phyloP scores from a whole-genome alignment of 2,329 filamentous ascomycete species.

The Talaromyces sp. region DNA sequence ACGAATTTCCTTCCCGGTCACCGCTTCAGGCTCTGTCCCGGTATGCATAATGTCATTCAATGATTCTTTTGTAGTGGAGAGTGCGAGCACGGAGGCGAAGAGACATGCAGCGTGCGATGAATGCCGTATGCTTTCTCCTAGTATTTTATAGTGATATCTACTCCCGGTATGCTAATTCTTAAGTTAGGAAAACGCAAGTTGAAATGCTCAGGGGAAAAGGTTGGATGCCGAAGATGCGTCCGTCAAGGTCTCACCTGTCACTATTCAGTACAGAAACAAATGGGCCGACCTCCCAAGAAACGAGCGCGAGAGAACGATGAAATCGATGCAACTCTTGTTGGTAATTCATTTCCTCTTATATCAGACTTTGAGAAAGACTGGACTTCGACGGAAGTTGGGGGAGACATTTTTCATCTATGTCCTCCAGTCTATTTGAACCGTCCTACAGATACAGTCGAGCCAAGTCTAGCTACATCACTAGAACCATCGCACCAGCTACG shows the following conservation, averaged over 20 bases:
- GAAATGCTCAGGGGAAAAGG: constrained; percentile 43
- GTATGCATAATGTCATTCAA: background rate
- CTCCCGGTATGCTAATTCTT: constrained; percentile 11
- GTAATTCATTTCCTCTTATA: constrained; percentile 15
- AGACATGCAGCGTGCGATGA: constrained; percentile 45
- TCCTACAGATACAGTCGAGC: constrained; percentile 7
- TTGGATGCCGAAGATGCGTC: constrained; percentile 38
- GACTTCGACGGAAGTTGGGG: constrained; percentile 12
- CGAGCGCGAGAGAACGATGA: constrained; percentile 26
- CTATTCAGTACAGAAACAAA: constrained; percentile 44
- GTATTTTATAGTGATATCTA: background rate
- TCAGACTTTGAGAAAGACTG: constrained; percentile 18
- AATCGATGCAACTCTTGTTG: constrained; percentile 9
- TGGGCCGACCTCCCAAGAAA: constrained; percentile 43
- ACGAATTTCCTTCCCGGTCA: background rate
- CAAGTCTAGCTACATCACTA: background rate
- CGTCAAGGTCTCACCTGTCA: constrained; percentile 39
- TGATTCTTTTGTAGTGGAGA: constrained; percentile 7
- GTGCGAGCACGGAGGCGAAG: constrained; percentile 27
- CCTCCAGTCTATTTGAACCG: constrained; percentile 21
- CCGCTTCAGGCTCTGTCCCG: background rate
- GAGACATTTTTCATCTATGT: constrained; percentile 23
- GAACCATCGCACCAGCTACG: constrained; percentile 19
- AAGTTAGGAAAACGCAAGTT: constrained; percentile 41
- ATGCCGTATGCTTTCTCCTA: constrained; percentile 35